Evolutionary conservation across 1,139 yeast species (phyloP).

Genomic region (Petasospora rhodanensis): DNA sequence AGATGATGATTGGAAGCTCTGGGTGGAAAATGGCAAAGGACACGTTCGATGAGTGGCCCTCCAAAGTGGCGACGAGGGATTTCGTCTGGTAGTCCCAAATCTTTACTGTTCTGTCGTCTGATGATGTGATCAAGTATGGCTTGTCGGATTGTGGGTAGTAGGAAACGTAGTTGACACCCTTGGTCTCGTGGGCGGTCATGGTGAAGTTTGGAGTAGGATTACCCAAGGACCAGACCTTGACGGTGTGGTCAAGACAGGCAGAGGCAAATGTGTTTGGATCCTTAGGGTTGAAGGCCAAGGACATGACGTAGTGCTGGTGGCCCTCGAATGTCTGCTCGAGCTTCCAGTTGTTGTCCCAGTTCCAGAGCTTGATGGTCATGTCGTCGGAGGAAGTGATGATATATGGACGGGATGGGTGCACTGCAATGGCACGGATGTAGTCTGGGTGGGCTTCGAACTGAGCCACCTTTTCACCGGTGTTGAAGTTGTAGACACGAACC

Average conservation of each 20-base stretch:
- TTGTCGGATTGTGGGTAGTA: constrained; percentile 96
- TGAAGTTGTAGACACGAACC: constrained; percentile 87
- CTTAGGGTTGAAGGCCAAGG: constrained; percentile 91
- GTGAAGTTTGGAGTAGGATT: constrained; percentile 90
- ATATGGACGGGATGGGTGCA: constrained; percentile 90
- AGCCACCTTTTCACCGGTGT: constrained; percentile 88
- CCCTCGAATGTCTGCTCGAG: constrained; percentile 90
- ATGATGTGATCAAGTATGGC: constrained; percentile 88
- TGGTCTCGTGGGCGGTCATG: constrained; percentile 81
- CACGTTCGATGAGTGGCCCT: constrained; percentile 91
- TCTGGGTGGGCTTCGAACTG: constrained; percentile 99
- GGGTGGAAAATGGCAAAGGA: constrained; percentile 97
- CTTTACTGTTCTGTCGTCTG: constrained; percentile 88
- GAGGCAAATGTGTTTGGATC: constrained; percentile 98
- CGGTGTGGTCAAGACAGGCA: constrained; percentile 93
- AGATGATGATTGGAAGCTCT: constrained; percentile 80
- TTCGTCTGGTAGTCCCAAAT: constrained; percentile 98
- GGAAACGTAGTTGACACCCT: constrained; percentile 94
- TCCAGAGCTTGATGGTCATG: constrained; percentile 88
- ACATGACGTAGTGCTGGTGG: constrained; percentile 94
- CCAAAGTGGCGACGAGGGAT: constrained; percentile 88
- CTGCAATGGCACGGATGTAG: constrained; percentile 87
- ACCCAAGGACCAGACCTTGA: constrained; percentile 94
- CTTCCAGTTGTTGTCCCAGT: constrained; percentile 94
- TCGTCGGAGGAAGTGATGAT: constrained; percentile 90